A percentile compares a stretch with the other conserved stretches of the same genome.
Conservation (phyloP, 164 flowering plant species). For the Tinospora cordifolia region DNA sequence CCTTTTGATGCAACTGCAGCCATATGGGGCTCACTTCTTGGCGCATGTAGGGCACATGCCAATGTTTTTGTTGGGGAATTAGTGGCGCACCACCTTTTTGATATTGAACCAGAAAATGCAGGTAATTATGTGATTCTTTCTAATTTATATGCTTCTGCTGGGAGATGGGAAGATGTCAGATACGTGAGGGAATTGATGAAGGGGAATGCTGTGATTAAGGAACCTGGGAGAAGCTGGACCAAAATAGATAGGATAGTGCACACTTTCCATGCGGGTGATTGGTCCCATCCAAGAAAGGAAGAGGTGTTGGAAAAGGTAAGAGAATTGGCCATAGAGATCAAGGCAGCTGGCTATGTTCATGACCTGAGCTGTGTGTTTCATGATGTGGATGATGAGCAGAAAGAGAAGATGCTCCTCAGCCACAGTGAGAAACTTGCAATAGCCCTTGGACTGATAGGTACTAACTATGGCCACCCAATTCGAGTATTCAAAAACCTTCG, state of each 20-base stretch:
- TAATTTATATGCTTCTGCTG: constrained; percentile 26
- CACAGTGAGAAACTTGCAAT: constrained; percentile 19
- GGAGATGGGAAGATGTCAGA: constrained; percentile 27
- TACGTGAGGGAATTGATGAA: constrained; percentile 23
- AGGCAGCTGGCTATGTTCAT: constrained; percentile 12
- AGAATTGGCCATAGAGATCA: constrained; percentile 10
- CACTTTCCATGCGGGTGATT: constrained; percentile 22
- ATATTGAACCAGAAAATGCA: constrained; percentile 29
- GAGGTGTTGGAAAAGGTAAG: constrained; percentile 17
- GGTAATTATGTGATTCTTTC: constrained; percentile 31
- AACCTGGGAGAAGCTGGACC: constrained; percentile 30
- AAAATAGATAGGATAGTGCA: constrained; percentile 21
- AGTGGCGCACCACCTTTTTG: constrained; percentile 24
- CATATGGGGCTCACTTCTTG: constrained; percentile 30
- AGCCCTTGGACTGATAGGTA: constrained; percentile 15
- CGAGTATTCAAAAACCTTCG: constrained; percentile 15
- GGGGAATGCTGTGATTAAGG: constrained; percentile 22
- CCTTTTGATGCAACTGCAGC: constrained; percentile 29
- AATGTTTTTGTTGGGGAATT: constrained; percentile 24
- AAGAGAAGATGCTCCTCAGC: constrained; percentile 15
- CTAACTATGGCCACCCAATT: constrained; percentile 5
- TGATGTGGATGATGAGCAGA: constrained; percentile 20
- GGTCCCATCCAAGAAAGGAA: constrained; percentile 24
- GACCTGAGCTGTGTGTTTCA: constrained; percentile 17
- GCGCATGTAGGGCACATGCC: constrained; percentile 25